Evolutionary conservation across 306 rosid genomes (phyloP).

Genomic region (Dryas octopetala): DNA sequence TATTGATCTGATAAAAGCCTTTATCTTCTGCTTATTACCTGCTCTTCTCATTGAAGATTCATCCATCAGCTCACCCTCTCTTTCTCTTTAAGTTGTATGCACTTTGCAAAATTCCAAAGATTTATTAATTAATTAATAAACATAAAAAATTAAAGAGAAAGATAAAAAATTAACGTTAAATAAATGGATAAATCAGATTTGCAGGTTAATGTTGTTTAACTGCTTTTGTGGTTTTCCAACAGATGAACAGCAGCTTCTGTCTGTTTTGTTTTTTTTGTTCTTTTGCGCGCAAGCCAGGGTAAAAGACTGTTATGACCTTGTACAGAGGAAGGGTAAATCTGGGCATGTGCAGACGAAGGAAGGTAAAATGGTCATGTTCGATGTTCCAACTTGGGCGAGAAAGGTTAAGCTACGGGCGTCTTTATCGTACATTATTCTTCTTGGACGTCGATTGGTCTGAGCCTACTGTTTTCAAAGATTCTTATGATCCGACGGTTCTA

Average conservation of each 20-base stretch:
- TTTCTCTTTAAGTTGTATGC: background rate
- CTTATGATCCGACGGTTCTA: constrained; percentile 8
- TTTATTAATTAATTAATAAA: background rate
- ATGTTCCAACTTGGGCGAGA: too few relatives aligned
- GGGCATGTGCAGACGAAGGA: background rate
- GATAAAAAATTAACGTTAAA: background rate
- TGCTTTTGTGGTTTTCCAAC: constrained; percentile 10
- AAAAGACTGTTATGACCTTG: constrained; percentile 28
- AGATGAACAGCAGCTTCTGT: constrained; percentile 1
- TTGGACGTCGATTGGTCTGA: background rate
- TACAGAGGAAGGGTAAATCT: background rate
- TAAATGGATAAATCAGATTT: background rate
- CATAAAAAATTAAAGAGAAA: background rate
- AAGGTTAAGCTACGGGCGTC: background rate
- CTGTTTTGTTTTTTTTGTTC: background rate
- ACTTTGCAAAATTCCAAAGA: constrained; percentile 10
- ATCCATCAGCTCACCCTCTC: constrained; percentile 17
- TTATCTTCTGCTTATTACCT: constrained; percentile 8
- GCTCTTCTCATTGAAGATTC: constrained; percentile 20
- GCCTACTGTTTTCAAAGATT: background rate
- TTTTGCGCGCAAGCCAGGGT: background rate
- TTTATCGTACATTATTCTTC: background rate
- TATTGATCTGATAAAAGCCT: constrained; percentile 34
- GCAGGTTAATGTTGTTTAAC: constrained; percentile 34
- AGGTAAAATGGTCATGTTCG: constrained; percentile 10